phyloP scores from a whole-genome alignment of 768 basidiomycete genomes.

The Gloeopeniophorella convolvens region DNA sequence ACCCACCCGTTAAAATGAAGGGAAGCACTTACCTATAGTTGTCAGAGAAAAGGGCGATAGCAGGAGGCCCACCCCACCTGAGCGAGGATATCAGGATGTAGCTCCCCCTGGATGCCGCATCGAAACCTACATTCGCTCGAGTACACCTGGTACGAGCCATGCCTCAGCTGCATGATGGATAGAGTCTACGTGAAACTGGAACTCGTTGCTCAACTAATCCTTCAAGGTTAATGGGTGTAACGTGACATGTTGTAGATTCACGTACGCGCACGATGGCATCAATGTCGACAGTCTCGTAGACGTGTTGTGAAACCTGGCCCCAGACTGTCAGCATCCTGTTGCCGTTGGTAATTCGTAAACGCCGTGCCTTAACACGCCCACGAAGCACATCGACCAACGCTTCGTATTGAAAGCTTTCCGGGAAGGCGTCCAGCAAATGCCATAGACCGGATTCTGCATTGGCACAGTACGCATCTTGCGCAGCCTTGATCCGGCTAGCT shows the following conservation, averaged over 20 bases:
- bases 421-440: slow-evolving; percentile 45
- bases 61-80: slow-evolving; percentile 59
- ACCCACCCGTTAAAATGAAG: not conserved
- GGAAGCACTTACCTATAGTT: slow-evolving; percentile 31
- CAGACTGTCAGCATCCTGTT: not conserved
- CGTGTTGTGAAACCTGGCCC: slow-evolving; percentile 53
- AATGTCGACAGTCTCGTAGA: slow-evolving; percentile 71
- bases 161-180: slow-evolving; percentile 80
- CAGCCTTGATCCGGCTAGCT: slow-evolving; percentile 58
- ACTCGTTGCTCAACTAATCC: slow-evolving; percentile 70
- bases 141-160: slow-evolving; percentile 70
- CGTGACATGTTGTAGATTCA: not conserved
- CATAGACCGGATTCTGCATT: slow-evolving; percentile 45
- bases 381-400: slow-evolving; percentile 76
- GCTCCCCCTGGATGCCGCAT: too few relatives aligned
- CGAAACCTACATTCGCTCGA: slow-evolving; percentile 57
- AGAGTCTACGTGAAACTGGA: slow-evolving; percentile 70
- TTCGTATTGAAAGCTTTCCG: slow-evolving; percentile 67
- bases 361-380: slow-evolving; percentile 71
- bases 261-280: slow-evolving; percentile 64
- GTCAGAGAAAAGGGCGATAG: slow-evolving; percentile 71
- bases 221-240: not conserved
- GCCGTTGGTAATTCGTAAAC: not conserved
- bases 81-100: too few relatives aligned
- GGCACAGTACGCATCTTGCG: slow-evolving; percentile 68